Evolutionary conservation across 2,329 filamentous ascomycete genomes (phyloP), one percentile per base, ranked within the genome.

Genomic region (Calonectria montana): DNA sequence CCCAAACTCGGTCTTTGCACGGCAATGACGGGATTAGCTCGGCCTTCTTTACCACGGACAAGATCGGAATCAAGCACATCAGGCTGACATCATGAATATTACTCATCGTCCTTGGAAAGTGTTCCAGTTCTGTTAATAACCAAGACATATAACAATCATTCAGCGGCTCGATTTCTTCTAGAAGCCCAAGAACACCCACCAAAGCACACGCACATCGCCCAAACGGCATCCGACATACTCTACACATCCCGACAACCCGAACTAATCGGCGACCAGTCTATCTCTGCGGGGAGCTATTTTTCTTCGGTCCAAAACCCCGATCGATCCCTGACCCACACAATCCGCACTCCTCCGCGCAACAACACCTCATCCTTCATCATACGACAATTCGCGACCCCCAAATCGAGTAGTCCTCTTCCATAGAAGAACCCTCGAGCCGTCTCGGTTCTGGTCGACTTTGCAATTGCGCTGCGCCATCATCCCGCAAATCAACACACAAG

Each of bases 1-100:
- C 48, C 21, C 50, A 69, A 13, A 70, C 59, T 73, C 71, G 71
- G 71, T 41, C 31, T 72, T 79, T 72, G 45, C 68, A 47, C 71
- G 68, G 72, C 64, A 65, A 66, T 47, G 31, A 47, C 77, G 80
- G 80, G 71, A 77, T 80, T 81, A 79, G 77, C 75, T 81, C 80
- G 80, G 80, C 72, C 66, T 81, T 69, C 72, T 66, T 66, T 66
- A 55, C 74, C 39, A 59, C 74, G 69, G 73, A 76, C 76, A 61
- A 63, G 74, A 71, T 75, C 74, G 75, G 74, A 74, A 67, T 35
- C 48, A 63, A 37, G 43, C 29, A 48, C n/a, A 63, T 65, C 25
- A 68, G 67, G 62, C 77, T 78, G 75, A 77, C 75, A 79, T 79
- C 77, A 78, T 62, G 37, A 27, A 43, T 25, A 16, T 62, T 45